phyloP scores from a whole-genome alignment of 108 stramenopile genomes.

The Cyclotella distinguenda region DNA sequence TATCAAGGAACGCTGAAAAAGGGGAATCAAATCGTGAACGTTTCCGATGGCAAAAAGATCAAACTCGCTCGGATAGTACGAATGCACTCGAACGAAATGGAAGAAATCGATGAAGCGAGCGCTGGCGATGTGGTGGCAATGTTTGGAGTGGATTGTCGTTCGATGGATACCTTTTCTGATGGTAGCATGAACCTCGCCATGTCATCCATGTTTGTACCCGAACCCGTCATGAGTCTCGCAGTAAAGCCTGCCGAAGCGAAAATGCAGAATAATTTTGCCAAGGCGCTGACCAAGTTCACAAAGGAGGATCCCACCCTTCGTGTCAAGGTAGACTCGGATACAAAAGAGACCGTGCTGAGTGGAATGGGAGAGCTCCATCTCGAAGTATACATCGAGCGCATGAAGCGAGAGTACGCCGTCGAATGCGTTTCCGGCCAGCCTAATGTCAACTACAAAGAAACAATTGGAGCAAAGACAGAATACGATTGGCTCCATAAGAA shows the following conservation, averaged over 20 bases:
- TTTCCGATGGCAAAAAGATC: slow-evolving; percentile 84
- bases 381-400: slow-evolving; percentile 98
- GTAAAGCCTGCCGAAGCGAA: slow-evolving; percentile 88
- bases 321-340: slow-evolving; percentile 88
- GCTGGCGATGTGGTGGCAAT: slow-evolving; percentile 99
- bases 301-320: slow-evolving; percentile 99
- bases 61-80: slow-evolving; percentile 96
- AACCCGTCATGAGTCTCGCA: slow-evolving; percentile 97
- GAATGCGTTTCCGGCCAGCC: slow-evolving; percentile 92
- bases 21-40: slow-evolving; percentile 84
- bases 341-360: slow-evolving; percentile 95
- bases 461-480: slow-evolving; percentile 72
- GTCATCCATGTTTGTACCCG: slow-evolving; percentile 97
- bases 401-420: slow-evolving; percentile 96
- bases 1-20: slow-evolving; percentile 95
- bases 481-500: slow-evolving; percentile 99
- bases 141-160: slow-evolving; percentile 98
- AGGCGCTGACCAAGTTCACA: slow-evolving; percentile 95
- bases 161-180: slow-evolving; percentile 98
- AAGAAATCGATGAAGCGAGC: slow-evolving; percentile 93
- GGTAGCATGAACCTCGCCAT: slow-evolving; percentile 85
- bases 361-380: slow-evolving; percentile 99
- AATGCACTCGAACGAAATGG: slow-evolving; percentile 99
- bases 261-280: slow-evolving; percentile 87
- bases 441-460: slow-evolving; percentile 98